Percentiles rank a stretch among this genome's conserved stretches.
Evolutionary conservation across 495 filamentous ascomycete genomes (phyloP).

Genomic region (Neurospora hispaniola): DNA sequence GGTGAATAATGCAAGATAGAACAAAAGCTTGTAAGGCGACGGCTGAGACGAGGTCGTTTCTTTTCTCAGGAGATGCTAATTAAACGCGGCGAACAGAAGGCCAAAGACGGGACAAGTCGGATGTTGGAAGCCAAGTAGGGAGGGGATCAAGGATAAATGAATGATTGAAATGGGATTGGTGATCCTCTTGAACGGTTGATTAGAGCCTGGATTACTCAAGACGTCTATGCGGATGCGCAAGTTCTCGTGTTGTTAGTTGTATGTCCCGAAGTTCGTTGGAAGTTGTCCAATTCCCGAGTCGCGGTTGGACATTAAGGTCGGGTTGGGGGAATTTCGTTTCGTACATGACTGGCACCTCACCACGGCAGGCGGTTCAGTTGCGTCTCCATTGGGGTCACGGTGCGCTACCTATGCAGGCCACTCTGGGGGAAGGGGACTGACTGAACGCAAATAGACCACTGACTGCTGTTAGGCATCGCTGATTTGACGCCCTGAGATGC

Average conservation of each 20-base stretch:
- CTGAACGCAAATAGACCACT: not conserved
- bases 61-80: not conserved
- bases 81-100: not conserved
- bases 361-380: not conserved
- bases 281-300: not conserved
- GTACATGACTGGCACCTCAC: not conserved
- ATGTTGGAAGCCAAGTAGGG: not conserved
- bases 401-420: not conserved
- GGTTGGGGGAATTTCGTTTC: not conserved
- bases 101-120: not conserved
- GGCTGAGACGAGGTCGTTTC: not conserved
- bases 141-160: not conserved
- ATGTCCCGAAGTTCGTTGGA: not conserved
- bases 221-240: not conserved
- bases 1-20: not conserved
- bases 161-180: not conserved
- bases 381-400: not conserved
- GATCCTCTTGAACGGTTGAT: too few species aligned
- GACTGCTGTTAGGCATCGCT: not conserved
- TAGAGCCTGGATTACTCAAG: not conserved
- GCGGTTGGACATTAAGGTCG: not conserved
- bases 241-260: not conserved
- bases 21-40: not conserved
- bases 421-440: not conserved
- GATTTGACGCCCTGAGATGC: not conserved